A percentile compares a stretch with the other conserved stretches of the same genome.
Evolutionary conservation across 2,329 filamentous ascomycete genomes (phyloP).

Genomic region (Talaromyces sp.): DNA sequence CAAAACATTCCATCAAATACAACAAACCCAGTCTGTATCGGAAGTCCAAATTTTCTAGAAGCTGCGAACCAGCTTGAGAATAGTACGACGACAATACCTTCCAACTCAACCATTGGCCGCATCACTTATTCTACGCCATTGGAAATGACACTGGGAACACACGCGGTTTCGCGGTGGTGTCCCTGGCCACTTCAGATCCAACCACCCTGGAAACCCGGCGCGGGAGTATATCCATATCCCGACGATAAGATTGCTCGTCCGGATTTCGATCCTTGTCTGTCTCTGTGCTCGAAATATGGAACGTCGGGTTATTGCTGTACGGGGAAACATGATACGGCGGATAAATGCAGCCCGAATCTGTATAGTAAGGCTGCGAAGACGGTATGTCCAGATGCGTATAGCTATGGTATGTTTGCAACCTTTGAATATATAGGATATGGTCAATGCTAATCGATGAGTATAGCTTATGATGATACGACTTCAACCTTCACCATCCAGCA

Average conservation of each 20-base stretch:
- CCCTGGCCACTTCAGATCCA: conserved; percentile 72
- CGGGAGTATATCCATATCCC: conserved; percentile 76
- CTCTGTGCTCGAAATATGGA: conserved; percentile 68
- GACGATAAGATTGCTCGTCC: conserved; percentile 69
- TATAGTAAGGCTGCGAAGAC: conserved; percentile 69
- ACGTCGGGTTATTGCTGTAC: conserved; percentile 70
- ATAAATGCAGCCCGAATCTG: conserved; percentile 61
- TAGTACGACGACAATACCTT: conserved; percentile 49
- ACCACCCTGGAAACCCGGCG: conserved; percentile 64
- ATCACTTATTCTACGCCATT: conserved; percentile 66
- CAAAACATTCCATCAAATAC: conserved; percentile 67
- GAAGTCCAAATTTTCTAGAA: conserved; percentile 60
- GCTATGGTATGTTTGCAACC: conserved; percentile 56
- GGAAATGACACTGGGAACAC: conserved; percentile 57
- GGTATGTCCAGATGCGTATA: conserved; percentile 81
- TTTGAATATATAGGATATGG: neutral
- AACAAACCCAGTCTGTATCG: conserved; percentile 73
- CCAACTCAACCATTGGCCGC: conserved; percentile 50
- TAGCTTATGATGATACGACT: conserved; percentile 56
- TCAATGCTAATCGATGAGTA: neutral
- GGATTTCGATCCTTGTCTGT: conserved; percentile 72
- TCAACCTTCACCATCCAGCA: conserved; percentile 57
- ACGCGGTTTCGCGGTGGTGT: conserved; percentile 66
- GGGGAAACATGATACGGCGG: conserved; percentile 62
- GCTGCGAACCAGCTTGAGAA: conserved; percentile 47